Conservation (phyloP, 352 stramenopile genomes). For the Elongisporangium prolatum region DNA sequence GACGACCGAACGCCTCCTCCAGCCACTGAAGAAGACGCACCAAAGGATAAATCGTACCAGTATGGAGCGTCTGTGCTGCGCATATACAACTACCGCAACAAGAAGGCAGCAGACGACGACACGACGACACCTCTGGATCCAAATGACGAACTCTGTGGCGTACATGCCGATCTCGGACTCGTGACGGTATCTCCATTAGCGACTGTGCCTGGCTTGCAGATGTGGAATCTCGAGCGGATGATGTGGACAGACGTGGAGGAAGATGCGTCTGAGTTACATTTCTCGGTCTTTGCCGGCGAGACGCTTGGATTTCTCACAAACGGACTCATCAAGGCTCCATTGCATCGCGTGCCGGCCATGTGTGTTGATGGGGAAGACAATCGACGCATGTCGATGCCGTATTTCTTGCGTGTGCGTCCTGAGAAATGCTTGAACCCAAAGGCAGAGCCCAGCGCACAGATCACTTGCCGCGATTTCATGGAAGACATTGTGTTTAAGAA, state of each 20-base stretch:
- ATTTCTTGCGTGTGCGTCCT: constrained; percentile 63
- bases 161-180: constrained; percentile 75
- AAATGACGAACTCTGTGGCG: constrained; percentile 64
- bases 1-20: constrained; percentile 43
- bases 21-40: constrained; percentile 14
- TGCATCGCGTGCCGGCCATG: constrained; percentile 76
- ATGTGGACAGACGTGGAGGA: constrained; percentile 71
- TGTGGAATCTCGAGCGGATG: constrained; percentile 87
- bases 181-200: constrained; percentile 75
- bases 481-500: constrained; percentile 60
- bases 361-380: constrained; percentile 45
- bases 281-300: constrained; percentile 80
- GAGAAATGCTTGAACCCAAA: constrained; percentile 56
- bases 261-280: constrained; percentile 49
- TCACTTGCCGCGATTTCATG: constrained; percentile 82
- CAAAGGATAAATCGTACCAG: constrained; percentile 47
- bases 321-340: constrained; percentile 57
- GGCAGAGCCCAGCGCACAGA: constrained; percentile 21
- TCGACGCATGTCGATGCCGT: constrained; percentile 86
- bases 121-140: constrained; percentile 20
- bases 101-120: constrained; percentile 11
- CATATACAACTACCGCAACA: constrained; percentile 85
- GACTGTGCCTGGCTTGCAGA: constrained; percentile 71
- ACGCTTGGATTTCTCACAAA: constrained; percentile 73
- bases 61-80: constrained; percentile 80